A percentile compares a stretch with the other conserved stretches of the same genome.
These are phyloP conservation scores for Lactuca saligna DNA, from an alignment of 129 eudicot species.

Conservation along the genomic window DNA sequence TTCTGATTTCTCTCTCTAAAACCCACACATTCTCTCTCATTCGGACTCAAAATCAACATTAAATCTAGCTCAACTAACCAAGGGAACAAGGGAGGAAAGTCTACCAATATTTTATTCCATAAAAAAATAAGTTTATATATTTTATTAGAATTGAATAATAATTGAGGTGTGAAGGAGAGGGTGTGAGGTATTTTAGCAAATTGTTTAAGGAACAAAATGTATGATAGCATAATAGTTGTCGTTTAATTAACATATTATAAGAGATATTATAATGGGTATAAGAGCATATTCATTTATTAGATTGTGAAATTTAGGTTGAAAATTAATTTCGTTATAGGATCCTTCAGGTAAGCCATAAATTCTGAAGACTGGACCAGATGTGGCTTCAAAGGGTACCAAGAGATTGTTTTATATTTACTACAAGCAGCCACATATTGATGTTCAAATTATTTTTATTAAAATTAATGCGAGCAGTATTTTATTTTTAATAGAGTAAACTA, in stretches of 20 bases:
- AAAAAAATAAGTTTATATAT: slow-evolving; percentile 14
- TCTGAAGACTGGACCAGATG: slow-evolving; percentile 2
- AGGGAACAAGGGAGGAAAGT: slow-evolving; percentile 31
- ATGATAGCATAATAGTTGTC: slow-evolving; percentile 23
- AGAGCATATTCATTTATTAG: slow-evolving; percentile 31
- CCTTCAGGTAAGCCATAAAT: background rate
- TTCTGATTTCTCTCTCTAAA: slow-evolving; percentile 30
- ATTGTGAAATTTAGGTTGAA: slow-evolving; percentile 24
- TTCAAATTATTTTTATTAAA: no score
- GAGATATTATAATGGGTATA: background rate
- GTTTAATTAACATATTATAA: background rate
- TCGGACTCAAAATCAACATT: slow-evolving; percentile 47
- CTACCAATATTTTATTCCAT: slow-evolving; percentile 24
- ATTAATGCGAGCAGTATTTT: no score
- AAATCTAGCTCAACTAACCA: slow-evolving; percentile 61
- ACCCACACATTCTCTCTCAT: slow-evolving; percentile 38
- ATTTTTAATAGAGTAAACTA: no score
- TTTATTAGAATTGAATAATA: slow-evolving; percentile 13
- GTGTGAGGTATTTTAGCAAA: slow-evolving; percentile 23
- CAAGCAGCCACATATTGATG: background rate
- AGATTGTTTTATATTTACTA: background rate
- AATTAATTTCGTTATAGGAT: slow-evolving; percentile 4
- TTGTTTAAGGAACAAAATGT: slow-evolving; percentile 11
- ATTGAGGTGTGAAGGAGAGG: slow-evolving; percentile 20
- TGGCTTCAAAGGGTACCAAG: background rate